These are phyloP conservation scores for Ascocoryne sarcoides DNA, from an alignment of 2,329 filamentous ascomycete species.

Conservation along the genomic window DNA sequence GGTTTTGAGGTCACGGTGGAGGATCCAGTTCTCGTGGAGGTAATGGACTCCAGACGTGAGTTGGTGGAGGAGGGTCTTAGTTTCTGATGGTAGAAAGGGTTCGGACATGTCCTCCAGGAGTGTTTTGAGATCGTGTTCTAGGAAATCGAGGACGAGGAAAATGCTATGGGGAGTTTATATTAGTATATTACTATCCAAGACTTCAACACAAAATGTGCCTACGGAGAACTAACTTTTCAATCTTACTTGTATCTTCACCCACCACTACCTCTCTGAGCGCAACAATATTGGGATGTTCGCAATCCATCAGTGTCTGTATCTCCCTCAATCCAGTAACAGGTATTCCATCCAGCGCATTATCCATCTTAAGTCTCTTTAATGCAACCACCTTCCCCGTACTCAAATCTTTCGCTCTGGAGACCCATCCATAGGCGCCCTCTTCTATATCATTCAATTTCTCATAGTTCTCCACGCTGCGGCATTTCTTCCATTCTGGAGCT, in stretches of 20 bases:
- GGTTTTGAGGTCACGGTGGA: constrained; percentile 89
- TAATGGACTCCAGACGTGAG: constrained; percentile 73
- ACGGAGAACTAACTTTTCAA: constrained; percentile 43
- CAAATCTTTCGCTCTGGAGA: constrained; percentile 71
- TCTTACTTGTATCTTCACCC: constrained; percentile 48
- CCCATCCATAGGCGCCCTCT: constrained; percentile 93
- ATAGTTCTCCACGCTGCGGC: constrained; percentile 76
- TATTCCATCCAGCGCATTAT: constrained; percentile 62
- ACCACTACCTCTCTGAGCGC: constrained; percentile 75
- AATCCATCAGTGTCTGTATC: constrained; percentile 82
- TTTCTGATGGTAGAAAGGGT: constrained; percentile 84
- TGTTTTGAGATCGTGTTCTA: constrained; percentile 93
- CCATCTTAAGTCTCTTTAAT: constrained; percentile 88
- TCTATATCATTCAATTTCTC: constrained; percentile 94
- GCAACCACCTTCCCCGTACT: constrained; percentile 75
- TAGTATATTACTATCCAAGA: background rate
- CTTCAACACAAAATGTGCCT: background rate
- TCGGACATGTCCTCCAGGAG: constrained; percentile 91
- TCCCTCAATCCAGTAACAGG: constrained; percentile 89
- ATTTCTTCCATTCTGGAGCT: constrained; percentile 55
- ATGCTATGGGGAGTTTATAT: constrained; percentile 46
- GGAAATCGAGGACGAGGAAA: constrained; percentile 92
- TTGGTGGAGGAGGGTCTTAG: constrained; percentile 83
- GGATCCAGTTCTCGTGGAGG: constrained; percentile 82
- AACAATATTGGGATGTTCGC: constrained; percentile 76